A percentile compares a stretch with the other conserved stretches of the same genome.
Conservation (phyloP, 2,329 filamentous ascomycete genomes). For the Phialocephala subalpina region DNA sequence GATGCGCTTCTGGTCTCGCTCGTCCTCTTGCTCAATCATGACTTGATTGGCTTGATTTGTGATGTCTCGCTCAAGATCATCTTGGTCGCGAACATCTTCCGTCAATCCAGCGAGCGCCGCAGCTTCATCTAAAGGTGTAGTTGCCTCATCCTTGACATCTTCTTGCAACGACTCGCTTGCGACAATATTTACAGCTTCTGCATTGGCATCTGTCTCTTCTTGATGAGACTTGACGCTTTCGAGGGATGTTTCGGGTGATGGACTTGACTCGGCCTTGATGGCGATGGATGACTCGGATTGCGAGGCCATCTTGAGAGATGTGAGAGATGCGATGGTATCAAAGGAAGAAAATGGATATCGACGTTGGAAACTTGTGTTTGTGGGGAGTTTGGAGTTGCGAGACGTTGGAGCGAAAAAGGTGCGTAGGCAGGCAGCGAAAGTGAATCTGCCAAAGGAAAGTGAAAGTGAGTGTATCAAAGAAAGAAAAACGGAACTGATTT, state of each 20-base stretch:
- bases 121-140: constrained; percentile 40
- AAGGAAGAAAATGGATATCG: not conserved
- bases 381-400: not conserved
- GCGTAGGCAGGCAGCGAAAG: constrained; percentile 11
- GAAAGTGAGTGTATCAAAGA: not conserved
- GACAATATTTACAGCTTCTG: constrained; percentile 33
- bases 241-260: constrained; percentile 13
- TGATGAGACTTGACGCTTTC: constrained; percentile 26
- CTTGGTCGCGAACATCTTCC: constrained; percentile 80
- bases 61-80: constrained; percentile 91
- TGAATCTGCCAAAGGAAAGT: not conserved
- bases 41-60: constrained; percentile 66
- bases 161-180: constrained; percentile 32
- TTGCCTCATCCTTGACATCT: constrained; percentile 13
- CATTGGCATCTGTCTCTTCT: constrained; percentile 35
- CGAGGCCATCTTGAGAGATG: constrained; percentile 6
- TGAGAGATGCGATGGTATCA: not conserved
- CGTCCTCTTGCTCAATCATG: constrained; percentile 68
- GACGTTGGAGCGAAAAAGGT: not conserved
- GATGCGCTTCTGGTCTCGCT: constrained; percentile 68
- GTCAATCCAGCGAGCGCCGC: constrained; percentile 64
- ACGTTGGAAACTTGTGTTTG: not conserved
- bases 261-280: constrained; percentile 14
- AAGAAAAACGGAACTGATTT: not conserved
- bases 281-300: not conserved